Conservation (phyloP, 345 rosid genomes). For the Raphanus raphanistrum region DNA sequence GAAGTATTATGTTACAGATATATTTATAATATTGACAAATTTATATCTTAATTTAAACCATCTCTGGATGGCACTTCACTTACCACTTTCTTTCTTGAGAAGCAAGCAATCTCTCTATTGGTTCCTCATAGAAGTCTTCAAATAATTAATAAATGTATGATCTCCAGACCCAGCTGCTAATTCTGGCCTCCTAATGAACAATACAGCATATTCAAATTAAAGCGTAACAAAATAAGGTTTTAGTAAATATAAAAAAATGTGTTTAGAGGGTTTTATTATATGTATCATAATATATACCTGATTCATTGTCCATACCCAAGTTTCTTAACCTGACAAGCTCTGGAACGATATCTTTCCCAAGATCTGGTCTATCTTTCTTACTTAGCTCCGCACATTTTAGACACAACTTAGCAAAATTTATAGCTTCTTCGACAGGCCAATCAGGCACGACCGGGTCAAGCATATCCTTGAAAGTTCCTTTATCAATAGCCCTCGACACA, state of each 20-base stretch:
- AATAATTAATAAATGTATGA: slow-evolving; percentile 6
- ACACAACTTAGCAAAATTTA: slow-evolving; percentile 60
- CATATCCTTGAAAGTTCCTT: slow-evolving; percentile 60
- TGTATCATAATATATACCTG: slow-evolving; percentile 1
- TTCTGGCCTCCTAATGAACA: slow-evolving; percentile 18
- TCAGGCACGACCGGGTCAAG: slow-evolving; percentile 64
- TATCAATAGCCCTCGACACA: slow-evolving; percentile 60
- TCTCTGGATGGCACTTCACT: slow-evolving; percentile 29
- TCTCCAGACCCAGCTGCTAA: slow-evolving; percentile 20
- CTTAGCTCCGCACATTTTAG: slow-evolving; percentile 70
- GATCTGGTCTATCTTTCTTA: slow-evolving; percentile 83
- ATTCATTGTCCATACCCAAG: slow-evolving; percentile 41
- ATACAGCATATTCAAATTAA: not conserved
- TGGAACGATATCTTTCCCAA: slow-evolving; percentile 64
- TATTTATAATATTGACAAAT: slow-evolving; percentile 19
- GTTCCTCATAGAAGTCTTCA: slow-evolving; percentile 1
- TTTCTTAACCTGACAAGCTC: slow-evolving; percentile 65
- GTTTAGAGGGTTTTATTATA: not conserved
- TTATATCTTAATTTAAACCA: not conserved
- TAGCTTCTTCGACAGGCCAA: slow-evolving; percentile 80
- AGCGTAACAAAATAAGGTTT: not conserved
- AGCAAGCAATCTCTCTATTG: slow-evolving; percentile 26
- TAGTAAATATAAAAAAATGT: not conserved
- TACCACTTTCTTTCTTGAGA: slow-evolving; percentile 32
- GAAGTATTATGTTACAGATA: slow-evolving; percentile 26